phyloP scores from a whole-genome alignment of 352 stramenopile genomes.

The Phytophthora megakarya region DNA sequence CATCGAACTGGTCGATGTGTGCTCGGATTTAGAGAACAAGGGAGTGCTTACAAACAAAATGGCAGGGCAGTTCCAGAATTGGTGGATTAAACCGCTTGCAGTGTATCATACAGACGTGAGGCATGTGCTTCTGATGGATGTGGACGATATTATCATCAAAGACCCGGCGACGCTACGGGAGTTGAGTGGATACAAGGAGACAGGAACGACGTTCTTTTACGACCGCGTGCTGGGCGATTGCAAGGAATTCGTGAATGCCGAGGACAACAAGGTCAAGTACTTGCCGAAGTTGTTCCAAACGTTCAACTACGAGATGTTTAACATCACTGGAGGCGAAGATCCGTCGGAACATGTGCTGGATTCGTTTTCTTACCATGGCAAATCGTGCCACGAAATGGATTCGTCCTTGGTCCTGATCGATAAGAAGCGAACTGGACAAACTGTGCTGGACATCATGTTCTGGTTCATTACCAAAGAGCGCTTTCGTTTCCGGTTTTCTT shows the following conservation, averaged over 20 bases:
- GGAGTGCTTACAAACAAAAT: conserved; percentile 10
- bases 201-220: conserved; percentile 36
- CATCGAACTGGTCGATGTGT: conserved; percentile 50
- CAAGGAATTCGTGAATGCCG: conserved; percentile 50
- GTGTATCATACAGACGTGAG: conserved; percentile 30
- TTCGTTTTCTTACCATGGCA: conserved; percentile 47
- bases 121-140: conserved; percentile 30
- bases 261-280: conserved; percentile 40
- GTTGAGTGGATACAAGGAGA: conserved; percentile 20
- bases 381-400: conserved; percentile 65
- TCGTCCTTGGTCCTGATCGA: conserved; percentile 52
- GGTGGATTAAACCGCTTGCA: conserved; percentile 43
- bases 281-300: conserved; percentile 42
- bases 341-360: conserved; percentile 47
- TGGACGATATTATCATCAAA: conserved; percentile 33
- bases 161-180: conserved; percentile 15
- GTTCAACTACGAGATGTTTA: conserved; percentile 57
- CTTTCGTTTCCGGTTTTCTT: conserved; percentile 36
- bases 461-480: conserved; percentile 41
- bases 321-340: conserved; percentile 18
- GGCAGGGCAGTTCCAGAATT: conserved; percentile 38
- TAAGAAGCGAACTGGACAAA: conserved; percentile 34
- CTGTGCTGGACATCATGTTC: conserved; percentile 38
- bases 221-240: conserved; percentile 51
- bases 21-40: conserved; percentile 29